phyloP scores from a whole-genome alignment of 78 protist genomes.

The Bodo saltans region DNA sequence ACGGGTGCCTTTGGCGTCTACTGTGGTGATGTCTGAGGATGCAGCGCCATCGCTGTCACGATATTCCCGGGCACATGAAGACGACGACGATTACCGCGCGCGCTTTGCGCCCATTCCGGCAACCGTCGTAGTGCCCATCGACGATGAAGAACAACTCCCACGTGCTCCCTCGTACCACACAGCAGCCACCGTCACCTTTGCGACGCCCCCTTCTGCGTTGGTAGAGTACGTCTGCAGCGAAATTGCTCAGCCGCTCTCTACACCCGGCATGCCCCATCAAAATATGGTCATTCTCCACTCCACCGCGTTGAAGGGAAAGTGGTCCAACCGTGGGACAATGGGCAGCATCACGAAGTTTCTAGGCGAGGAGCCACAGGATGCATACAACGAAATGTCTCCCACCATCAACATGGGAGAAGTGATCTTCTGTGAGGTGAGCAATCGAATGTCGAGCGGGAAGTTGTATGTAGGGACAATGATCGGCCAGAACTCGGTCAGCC shows the following conservation, averaged over 20 bases:
- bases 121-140: not conserved
- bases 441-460: not conserved
- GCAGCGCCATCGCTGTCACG: no score
- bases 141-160: not conserved
- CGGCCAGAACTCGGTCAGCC: not conserved
- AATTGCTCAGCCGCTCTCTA: not conserved
- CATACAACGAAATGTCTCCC: not conserved
- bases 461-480: conserved; percentile 1
- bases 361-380: conserved; percentile 17
- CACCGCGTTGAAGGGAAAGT: conserved; percentile 11
- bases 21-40: not conserved
- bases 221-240: no score
- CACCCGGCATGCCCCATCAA: not conserved
- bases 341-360: conserved; percentile 12
- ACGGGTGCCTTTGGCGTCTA: not conserved
- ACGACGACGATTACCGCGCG: no score
- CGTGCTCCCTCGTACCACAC: no score
- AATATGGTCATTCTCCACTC: not conserved
- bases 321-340: conserved; percentile 29
- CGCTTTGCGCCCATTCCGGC: not conserved
- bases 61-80: no score
- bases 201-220: no score
- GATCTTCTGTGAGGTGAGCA: not conserved
- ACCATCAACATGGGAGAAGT: not conserved
- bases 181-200: no score